Conservation (phyloP, 169 alveolate genomes). For the Cryptosporidium muris region DNA sequence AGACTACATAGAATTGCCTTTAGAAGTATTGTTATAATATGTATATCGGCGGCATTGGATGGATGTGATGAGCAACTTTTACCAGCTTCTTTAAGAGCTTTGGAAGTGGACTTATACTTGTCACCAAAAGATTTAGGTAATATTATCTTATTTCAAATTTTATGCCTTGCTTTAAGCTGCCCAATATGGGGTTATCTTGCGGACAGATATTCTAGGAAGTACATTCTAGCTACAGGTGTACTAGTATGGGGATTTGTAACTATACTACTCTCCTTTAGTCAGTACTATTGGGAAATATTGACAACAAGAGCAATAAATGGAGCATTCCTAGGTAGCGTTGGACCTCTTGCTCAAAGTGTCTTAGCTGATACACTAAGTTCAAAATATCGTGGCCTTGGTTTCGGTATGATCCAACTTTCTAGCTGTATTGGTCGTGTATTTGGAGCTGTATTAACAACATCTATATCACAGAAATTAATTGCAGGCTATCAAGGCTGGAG, state of each 20-base stretch:
- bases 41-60: conserved; percentile 86
- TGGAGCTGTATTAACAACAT: conserved; percentile 86
- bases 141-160: conserved; percentile 84
- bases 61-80: conserved; percentile 89
- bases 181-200: conserved; percentile 91
- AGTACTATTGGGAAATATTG: conserved; percentile 80
- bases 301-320: conserved; percentile 84
- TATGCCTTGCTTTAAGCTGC: conserved; percentile 83
- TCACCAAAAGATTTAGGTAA: conserved; percentile 83
- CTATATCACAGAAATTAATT: conserved; percentile 80
- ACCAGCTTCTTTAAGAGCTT: conserved; percentile 88
- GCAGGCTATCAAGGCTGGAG: conserved; percentile 85
- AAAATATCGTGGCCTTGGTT: conserved; percentile 79
- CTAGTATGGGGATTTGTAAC: conserved; percentile 86
- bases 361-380: conserved; percentile 83
- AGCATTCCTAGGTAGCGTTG: conserved; percentile 84
- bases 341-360: conserved; percentile 84
- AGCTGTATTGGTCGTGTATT: conserved; percentile 83
- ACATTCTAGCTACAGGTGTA: conserved; percentile 86
- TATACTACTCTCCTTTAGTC: conserved; percentile 79
- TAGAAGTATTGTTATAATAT: conserved; percentile 78
- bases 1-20: conserved; percentile 62
- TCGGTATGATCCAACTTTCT: conserved; percentile 85
- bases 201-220: conserved; percentile 83
- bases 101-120: conserved; percentile 85